Percentiles rank a stretch among this genome's conserved stretches.
Evolutionary conservation across 495 filamentous ascomycete species (phyloP).

Genomic region (Talaromyces thailandensis): DNA sequence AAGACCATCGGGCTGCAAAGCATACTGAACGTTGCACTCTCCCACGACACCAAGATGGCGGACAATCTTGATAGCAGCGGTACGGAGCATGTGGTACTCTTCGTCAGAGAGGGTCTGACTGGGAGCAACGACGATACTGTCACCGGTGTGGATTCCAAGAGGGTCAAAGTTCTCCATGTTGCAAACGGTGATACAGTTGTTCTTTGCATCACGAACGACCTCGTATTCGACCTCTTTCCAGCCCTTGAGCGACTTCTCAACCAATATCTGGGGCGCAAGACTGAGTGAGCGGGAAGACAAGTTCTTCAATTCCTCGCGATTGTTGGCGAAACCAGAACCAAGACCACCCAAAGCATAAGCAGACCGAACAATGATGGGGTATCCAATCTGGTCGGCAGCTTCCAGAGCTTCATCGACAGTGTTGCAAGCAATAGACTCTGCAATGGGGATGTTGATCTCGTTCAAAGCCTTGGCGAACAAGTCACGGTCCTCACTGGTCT

Average conservation of each 20-base stretch:
- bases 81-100: conserved; percentile 98
- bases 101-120: conserved; percentile 94
- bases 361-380: conserved; percentile 95
- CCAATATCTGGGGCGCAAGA: conserved; percentile 91
- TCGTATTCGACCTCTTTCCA: conserved; percentile 99
- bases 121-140: conserved; percentile 93
- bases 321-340: conserved; percentile 93
- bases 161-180: conserved; percentile 99
- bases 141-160: conserved; percentile 90
- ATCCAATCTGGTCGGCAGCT: conserved; percentile 79
- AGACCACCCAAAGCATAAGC: conserved; percentile 94
- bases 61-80: conserved; percentile 92
- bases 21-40: conserved; percentile 98
- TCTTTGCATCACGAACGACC: conserved; percentile 84
- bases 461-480: conserved; percentile 84
- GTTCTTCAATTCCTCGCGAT: conserved; percentile 85
- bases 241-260: conserved; percentile 98
- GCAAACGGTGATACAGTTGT: conserved; percentile 98
- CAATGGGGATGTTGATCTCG: conserved; percentile 95
- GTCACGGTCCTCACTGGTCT: conserved; percentile 93
- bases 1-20: conserved; percentile 84
- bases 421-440: conserved; percentile 83
- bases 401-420: conserved; percentile 85
- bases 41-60: conserved; percentile 91
- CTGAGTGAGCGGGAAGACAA: conserved; percentile 88